Percentiles rank a stretch among this genome's conserved stretches.
These are phyloP conservation scores for Pleurotus tuber-regium DNA, from an alignment of 768 basidiomycete species.

Conservation along the genomic window DNA sequence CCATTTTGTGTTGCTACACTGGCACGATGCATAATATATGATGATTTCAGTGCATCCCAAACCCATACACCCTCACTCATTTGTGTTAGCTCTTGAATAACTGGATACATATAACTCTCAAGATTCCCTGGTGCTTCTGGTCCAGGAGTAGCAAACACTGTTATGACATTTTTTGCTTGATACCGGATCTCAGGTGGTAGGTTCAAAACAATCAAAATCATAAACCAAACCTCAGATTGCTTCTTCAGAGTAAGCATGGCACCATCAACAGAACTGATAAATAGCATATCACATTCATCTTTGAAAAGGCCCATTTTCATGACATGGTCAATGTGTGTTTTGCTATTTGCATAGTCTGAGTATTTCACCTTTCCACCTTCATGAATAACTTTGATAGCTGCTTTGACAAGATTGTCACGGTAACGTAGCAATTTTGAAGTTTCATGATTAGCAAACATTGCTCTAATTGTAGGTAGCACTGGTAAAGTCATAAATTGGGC, in stretches of 20 bases:
- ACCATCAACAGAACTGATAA: conserved; percentile 25
- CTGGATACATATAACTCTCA: conserved; percentile 21
- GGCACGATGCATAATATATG: conserved; percentile 20
- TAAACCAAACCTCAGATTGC: conserved; percentile 25
- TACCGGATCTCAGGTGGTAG: conserved; percentile 21
- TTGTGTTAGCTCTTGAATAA: conserved; percentile 26
- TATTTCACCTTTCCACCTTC: conserved; percentile 15
- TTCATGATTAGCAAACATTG: conserved; percentile 26
- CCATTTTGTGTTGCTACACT: conserved; percentile 22
- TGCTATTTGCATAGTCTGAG: conserved; percentile 25
- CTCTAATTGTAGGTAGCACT: conserved; percentile 21
- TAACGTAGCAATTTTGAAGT: conserved; percentile 20
- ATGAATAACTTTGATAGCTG: conserved; percentile 17
- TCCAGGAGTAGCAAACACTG: conserved; percentile 24
- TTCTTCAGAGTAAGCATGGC: conserved; percentile 33
- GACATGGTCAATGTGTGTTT: conserved; percentile 20
- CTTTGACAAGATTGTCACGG: conserved; percentile 20
- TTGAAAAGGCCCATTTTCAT: conserved; percentile 19
- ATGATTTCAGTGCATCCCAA: conserved; percentile 26
- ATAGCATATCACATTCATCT: conserved; percentile 21
- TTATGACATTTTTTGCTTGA: conserved; percentile 17
- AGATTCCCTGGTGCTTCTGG: conserved; percentile 26
- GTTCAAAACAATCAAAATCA: conserved; percentile 21
- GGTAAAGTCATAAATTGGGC: conserved; percentile 22
- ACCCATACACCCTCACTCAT: conserved; percentile 29